Evolutionary conservation across 2,329 filamentous ascomycete genomes (phyloP).

Genomic region (Penicillium frequentans): DNA sequence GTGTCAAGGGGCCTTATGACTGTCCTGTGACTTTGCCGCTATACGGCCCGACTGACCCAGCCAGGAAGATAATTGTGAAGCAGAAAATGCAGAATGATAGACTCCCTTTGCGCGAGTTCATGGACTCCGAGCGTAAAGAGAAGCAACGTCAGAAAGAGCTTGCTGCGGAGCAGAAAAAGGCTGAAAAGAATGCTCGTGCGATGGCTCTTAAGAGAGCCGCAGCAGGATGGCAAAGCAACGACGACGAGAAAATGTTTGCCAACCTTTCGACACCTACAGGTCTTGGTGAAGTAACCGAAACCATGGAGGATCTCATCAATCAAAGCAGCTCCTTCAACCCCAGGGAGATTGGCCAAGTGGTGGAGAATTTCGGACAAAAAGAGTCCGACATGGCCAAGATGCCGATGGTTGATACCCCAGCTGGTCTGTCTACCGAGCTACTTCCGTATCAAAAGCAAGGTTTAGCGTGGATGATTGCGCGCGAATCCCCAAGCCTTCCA

Average conservation of each 20-base stretch:
- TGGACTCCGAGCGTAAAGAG: slow-evolving; percentile 56
- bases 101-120: slow-evolving; percentile 57
- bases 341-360: slow-evolving; percentile 62
- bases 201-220: slow-evolving; percentile 27
- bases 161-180: slow-evolving; percentile 49
- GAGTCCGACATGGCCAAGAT: slow-evolving; percentile 70
- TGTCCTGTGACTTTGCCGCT: slow-evolving; percentile 70
- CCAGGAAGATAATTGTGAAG: slow-evolving; percentile 57
- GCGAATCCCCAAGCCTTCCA: slow-evolving; percentile 70
- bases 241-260: slow-evolving; percentile 30
- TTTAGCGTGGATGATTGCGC: slow-evolving; percentile 75
- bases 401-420: slow-evolving; percentile 70
- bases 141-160: slow-evolving; percentile 48
- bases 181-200: slow-evolving; percentile 31
- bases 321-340: slow-evolving; percentile 68
- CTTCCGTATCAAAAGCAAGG: slow-evolving; percentile 79
- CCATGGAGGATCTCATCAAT: slow-evolving; percentile 64
- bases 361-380: slow-evolving; percentile 69
- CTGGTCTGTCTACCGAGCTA: slow-evolving; percentile 63
- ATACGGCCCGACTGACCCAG: slow-evolving; percentile 64
- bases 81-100: slow-evolving; percentile 63
- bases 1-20: slow-evolving; percentile 65
- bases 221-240: slow-evolving; percentile 24
- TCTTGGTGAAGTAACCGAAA: slow-evolving; percentile 33
- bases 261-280: slow-evolving; percentile 37